Evolutionary conservation across 345 rosid species (phyloP).

Genomic region (Microthlaspi erraticum): DNA sequence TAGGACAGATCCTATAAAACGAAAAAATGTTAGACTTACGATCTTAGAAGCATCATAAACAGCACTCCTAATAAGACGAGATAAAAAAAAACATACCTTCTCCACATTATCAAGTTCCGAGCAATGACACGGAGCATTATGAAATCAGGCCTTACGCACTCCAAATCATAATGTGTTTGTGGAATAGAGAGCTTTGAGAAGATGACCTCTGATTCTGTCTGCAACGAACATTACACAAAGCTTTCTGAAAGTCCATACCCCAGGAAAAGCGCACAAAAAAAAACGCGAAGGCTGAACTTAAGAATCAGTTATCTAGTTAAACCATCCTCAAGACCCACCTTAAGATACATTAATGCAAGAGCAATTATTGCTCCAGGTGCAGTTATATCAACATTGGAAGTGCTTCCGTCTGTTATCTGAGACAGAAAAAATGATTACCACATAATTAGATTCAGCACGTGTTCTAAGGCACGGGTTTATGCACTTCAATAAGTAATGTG

Average conservation of each 20-base stretch:
- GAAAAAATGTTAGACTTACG: conserved; percentile 39
- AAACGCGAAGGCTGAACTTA: conserved; percentile 23
- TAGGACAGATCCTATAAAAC: conserved; percentile 71
- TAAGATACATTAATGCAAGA: conserved; percentile 87
- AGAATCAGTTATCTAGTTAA: conserved; percentile 23
- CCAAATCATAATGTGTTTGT: conserved; percentile 77
- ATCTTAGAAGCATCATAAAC: conserved; percentile 32
- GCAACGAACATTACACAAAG: conserved; percentile 44
- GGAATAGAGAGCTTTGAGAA: conserved; percentile 84
- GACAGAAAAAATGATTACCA: conserved; percentile 27
- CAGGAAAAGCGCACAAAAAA: conserved; percentile 6
- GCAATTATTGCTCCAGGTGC: conserved; percentile 97
- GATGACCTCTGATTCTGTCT: conserved; percentile 87
- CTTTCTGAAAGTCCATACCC: conserved; percentile 27
- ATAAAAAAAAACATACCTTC: conserved; percentile 58
- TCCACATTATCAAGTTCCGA: conserved; percentile 94
- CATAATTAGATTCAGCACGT: conserved; percentile 22
- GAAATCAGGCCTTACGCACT: conserved; percentile 94
- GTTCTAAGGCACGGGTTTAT: conserved; percentile 1
- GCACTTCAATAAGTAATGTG: conserved; percentile 21
- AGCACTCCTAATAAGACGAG: conserved; percentile 25
- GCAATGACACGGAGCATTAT: conserved; percentile 99
- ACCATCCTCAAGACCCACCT: conserved; percentile 55
- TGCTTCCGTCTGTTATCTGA: conserved; percentile 81
- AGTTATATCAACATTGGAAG: conserved; percentile 87